A percentile compares a stretch with the other conserved stretches of the same genome.
phyloP scores from a whole-genome alignment of 2,329 filamentous ascomycete genomes.

The Clarireedia paspali region DNA sequence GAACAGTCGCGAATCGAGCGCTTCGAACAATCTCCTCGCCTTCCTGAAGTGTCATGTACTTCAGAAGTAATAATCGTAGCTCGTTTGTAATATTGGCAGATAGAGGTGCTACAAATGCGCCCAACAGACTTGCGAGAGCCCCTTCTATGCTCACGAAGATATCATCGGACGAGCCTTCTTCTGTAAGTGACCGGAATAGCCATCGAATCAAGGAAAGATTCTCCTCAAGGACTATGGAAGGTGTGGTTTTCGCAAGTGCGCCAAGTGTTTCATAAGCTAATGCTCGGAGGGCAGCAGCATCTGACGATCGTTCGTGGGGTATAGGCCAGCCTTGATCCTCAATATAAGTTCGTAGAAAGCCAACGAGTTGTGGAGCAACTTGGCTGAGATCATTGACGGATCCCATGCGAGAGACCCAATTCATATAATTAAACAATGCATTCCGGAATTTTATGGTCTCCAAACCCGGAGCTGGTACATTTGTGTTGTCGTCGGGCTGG shows the following conservation, averaged over 20 bases:
- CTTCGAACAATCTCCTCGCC: slow-evolving; percentile 53
- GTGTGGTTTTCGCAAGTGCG: slow-evolving; percentile 61
- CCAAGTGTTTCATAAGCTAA: slow-evolving; percentile 90
- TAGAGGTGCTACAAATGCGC: slow-evolving; percentile 40
- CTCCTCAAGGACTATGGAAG: slow-evolving; percentile 44
- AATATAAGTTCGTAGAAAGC: slow-evolving; percentile 65
- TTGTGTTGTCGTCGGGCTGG: slow-evolving; percentile 34
- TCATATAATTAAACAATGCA: slow-evolving; percentile 78
- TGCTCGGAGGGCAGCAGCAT: slow-evolving; percentile 61
- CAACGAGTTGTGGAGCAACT: slow-evolving; percentile 62
- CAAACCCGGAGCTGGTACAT: slow-evolving; percentile 27
- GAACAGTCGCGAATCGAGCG: slow-evolving; percentile 72
- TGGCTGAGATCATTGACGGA: slow-evolving; percentile 49
- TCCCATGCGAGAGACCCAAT: slow-evolving; percentile 76
- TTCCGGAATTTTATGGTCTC: slow-evolving; percentile 74
- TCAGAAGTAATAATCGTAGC: slow-evolving; percentile 49
- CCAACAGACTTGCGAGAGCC: slow-evolving; percentile 71
- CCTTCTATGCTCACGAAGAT: slow-evolving; percentile 86
- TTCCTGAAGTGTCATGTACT: slow-evolving; percentile 54
- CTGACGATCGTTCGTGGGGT: slow-evolving; percentile 48
- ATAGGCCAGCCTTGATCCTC: slow-evolving; percentile 76
- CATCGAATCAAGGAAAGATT: slow-evolving; percentile 56
- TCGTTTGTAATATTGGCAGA: slow-evolving; percentile 26
- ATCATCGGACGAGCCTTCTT: slow-evolving; percentile 65
- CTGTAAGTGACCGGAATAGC: slow-evolving; percentile 76